A percentile compares a stretch with the other conserved stretches of the same genome.
Evolutionary conservation across 495 filamentous ascomycete species (phyloP).

Genomic region (Staphylotrichum longicolle): DNA sequence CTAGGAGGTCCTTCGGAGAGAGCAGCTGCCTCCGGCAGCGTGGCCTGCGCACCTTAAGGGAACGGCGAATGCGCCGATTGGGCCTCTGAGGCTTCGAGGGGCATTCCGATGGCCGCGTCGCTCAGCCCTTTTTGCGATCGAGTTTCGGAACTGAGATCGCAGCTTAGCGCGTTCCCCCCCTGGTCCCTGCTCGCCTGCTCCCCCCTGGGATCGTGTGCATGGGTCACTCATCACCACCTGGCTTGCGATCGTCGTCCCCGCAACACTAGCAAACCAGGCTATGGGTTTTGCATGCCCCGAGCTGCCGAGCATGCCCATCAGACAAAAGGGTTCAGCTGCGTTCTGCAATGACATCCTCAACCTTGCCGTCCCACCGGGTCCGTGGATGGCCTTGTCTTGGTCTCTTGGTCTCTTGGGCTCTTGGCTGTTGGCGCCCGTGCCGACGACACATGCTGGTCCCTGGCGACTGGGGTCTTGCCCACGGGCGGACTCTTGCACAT

Average conservation of each 20-base stretch:
- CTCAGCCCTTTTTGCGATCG: slow-evolving; percentile 1
- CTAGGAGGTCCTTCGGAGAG: too few relatives aligned
- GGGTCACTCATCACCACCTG: slow-evolving; percentile 2
- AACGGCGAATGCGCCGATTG: not conserved
- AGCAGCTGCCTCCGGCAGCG: too few relatives aligned
- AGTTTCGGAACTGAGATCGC: slow-evolving; percentile 4
- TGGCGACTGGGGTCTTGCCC: slow-evolving; percentile 5
- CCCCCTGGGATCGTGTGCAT: not conserved
- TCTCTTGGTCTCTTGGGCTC: not conserved
- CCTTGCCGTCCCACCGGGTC: slow-evolving; percentile 4
- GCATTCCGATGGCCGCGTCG: too few relatives aligned
- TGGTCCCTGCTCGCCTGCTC: not conserved
- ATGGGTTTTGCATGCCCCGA: not conserved
- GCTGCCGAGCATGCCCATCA: slow-evolving; percentile 9
- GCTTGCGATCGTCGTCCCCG: slow-evolving; percentile 18
- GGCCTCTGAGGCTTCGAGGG: too few relatives aligned
- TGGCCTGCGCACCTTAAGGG: not conserved
- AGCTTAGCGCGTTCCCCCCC: not conserved
- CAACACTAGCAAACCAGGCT: slow-evolving; percentile 4
- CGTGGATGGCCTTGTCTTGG: not conserved
- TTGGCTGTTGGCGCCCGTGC: not conserved
- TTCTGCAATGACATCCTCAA: slow-evolving; percentile 16
- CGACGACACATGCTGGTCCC: slow-evolving; percentile 3
- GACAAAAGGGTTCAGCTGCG: slow-evolving; percentile 18
- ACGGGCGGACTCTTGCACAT: slow-evolving; percentile 2